These are phyloP conservation scores for Phytophthora meadii DNA, from an alignment of 352 stramenopile genomes.

Conservation along the genomic window DNA sequence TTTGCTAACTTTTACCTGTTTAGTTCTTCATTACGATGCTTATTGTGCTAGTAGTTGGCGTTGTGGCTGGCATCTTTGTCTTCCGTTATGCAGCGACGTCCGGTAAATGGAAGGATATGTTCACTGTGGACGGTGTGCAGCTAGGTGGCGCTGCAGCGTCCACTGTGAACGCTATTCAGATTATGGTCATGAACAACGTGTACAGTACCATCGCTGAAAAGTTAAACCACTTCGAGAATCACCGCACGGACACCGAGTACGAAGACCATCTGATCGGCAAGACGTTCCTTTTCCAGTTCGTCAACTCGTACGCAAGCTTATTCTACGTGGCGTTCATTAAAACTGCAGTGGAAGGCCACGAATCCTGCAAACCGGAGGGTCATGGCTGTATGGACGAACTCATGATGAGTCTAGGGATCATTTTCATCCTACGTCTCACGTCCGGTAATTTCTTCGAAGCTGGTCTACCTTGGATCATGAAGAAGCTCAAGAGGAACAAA, in stretches of 20 bases:
- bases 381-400: constrained; percentile 82
- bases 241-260: constrained; percentile 96
- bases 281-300: constrained; percentile 86
- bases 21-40: constrained; percentile 78
- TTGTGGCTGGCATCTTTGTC: constrained; percentile 75
- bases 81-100: constrained; percentile 72
- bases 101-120: constrained; percentile 59
- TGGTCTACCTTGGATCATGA: constrained; percentile 76
- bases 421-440: constrained; percentile 75
- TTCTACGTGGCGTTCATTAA: constrained; percentile 92
- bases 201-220: constrained; percentile 67
- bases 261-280: constrained; percentile 92
- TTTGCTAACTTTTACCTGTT: no score
- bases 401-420: constrained; percentile 78
- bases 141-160: constrained; percentile 62
- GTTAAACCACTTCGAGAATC: constrained; percentile 94
- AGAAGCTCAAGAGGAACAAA: constrained; percentile 46
- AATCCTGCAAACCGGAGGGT: constrained; percentile 47
- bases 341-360: constrained; percentile 50
- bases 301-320: constrained; percentile 84
- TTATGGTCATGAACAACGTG: constrained; percentile 83
- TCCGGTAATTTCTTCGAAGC: constrained; percentile 83
- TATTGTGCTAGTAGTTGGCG: constrained; percentile 71
- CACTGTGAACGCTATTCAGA: constrained; percentile 83
- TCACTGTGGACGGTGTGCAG: constrained; percentile 58